Conservation (phyloP, 1,284 basidiomycete genomes). For the Volvariella surrecta region DNA sequence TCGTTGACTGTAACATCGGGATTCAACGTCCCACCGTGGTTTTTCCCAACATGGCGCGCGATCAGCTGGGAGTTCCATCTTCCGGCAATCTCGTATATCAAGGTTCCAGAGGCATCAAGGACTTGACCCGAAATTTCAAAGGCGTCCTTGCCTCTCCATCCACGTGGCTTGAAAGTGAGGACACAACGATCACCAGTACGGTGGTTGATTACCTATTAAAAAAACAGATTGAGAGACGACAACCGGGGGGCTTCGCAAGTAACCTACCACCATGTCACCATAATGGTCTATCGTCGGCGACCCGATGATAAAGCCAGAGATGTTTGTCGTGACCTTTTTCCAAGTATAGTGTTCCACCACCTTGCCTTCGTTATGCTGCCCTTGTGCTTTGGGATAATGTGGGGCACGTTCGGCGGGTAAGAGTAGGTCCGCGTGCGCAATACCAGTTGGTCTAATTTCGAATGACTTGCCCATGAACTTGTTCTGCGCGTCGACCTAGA, state of each 20-base stretch:
- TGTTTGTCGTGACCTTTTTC: conserved; percentile 93
- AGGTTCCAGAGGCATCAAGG: conserved; percentile 53
- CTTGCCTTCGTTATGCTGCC: conserved; percentile 33
- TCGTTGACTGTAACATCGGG: conserved; percentile 56
- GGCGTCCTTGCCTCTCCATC: conserved; percentile 89
- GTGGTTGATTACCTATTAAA: conserved; percentile 75
- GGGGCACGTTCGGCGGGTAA: conserved; percentile 62
- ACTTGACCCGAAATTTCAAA: conserved; percentile 91
- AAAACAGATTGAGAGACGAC: neutral
- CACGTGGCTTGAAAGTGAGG: conserved; percentile 92
- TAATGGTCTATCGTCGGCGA: conserved; percentile 96
- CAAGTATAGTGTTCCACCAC: conserved; percentile 83
- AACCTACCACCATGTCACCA: conserved; percentile 78
- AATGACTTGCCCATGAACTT: conserved; percentile 96
- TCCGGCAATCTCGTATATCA: conserved; percentile 88
- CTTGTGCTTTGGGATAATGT: conserved; percentile 45
- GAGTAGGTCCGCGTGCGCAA: conserved; percentile 84
- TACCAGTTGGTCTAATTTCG: conserved; percentile 92
- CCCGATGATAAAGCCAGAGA: conserved; percentile 93
- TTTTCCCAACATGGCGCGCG: conserved; percentile 62
- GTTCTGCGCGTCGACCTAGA: conserved; percentile 83
- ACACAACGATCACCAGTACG: conserved; percentile 87
- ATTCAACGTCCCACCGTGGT: conserved; percentile 54
- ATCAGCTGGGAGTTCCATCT: conserved; percentile 95
- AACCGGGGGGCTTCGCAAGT: neutral